phyloP scores from a whole-genome alignment of 768 basidiomycete species.

The Leccinum disarticulatum region DNA sequence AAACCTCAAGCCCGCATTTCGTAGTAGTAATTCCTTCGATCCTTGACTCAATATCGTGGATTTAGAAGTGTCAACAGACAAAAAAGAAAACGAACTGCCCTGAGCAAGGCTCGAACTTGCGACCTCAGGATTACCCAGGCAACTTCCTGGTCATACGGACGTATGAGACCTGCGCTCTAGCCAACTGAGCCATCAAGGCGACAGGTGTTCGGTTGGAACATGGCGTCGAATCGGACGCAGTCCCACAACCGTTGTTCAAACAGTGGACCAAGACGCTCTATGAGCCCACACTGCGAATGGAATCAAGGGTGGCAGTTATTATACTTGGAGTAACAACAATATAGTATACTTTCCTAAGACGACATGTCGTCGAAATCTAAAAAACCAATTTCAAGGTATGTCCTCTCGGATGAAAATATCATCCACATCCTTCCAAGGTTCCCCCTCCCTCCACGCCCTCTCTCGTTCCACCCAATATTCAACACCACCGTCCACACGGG shows the following conservation, averaged over 20 bases:
- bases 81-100: constrained; percentile 36
- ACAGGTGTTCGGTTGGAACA: constrained; percentile 8
- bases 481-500: constrained; percentile 47
- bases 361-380: neutral
- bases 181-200: constrained; percentile 54
- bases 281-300: too few species aligned
- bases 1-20: neutral
- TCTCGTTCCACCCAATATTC: constrained; percentile 88
- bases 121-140: constrained; percentile 52
- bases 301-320: neutral
- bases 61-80: too few species aligned
- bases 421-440: constrained; percentile 68
- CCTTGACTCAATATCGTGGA: too few species aligned
- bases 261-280: too few species aligned
- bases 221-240: neutral
- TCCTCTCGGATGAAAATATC: constrained; percentile 74
- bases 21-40: neutral
- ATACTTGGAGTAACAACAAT: neutral
- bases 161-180: constrained; percentile 58
- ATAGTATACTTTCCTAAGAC: neutral
- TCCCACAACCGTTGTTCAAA: too few species aligned
- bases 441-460: constrained; percentile 48
- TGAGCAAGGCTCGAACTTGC: constrained; percentile 61
- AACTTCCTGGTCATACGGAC: constrained; percentile 30
- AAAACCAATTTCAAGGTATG: neutral